Evolutionary conservation across 257 asterid species (phyloP).

Genomic region (Nicotiana attenuata): DNA sequence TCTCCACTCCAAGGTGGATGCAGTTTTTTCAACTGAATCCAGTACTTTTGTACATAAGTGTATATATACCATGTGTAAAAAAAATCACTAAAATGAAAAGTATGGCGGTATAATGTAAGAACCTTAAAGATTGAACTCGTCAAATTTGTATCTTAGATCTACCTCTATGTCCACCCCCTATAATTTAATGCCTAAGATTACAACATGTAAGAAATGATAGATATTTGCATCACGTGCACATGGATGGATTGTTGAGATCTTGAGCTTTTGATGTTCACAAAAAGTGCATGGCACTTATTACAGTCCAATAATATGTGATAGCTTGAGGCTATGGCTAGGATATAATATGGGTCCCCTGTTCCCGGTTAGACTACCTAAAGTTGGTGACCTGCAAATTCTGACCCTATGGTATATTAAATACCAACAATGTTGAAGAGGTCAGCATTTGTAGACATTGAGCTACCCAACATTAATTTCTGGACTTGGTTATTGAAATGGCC

Average conservation of each 20-base stretch:
- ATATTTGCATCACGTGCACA: not conserved
- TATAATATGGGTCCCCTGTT: conserved; percentile 33
- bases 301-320: conserved; percentile 6
- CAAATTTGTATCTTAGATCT: not conserved
- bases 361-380: conserved; percentile 29
- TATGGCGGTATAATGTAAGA: no score
- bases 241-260: conserved; percentile 8
- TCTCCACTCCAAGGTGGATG: not conserved
- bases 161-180: not conserved
- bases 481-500: not conserved
- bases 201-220: no score
- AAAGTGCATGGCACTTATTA: not conserved
- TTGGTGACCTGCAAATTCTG: conserved; percentile 32
- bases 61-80: no score
- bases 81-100: no score
- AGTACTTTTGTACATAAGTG: no score
- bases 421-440: conserved; percentile 19
- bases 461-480: conserved; percentile 29
- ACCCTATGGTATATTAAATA: conserved; percentile 21
- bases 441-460: conserved; percentile 31
- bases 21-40: not conserved
- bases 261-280: conserved; percentile 6
- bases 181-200: not conserved
- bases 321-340: conserved; percentile 14
- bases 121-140: no score